Evolutionary conservation across 371 early-diverging fungal species (phyloP).

Genomic region (Mucor velutinosus): DNA sequence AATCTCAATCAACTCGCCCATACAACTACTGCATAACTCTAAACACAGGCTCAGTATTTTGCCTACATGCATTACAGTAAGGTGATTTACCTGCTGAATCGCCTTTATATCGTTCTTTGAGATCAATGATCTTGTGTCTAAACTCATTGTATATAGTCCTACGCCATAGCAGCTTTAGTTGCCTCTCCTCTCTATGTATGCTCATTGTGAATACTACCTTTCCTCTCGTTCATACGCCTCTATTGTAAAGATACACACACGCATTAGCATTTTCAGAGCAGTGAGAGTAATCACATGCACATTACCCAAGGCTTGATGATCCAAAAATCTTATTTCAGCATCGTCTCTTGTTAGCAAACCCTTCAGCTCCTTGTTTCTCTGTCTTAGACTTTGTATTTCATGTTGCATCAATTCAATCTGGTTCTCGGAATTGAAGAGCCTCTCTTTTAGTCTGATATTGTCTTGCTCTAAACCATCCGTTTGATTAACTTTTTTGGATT

Average conservation of each 20-base stretch:
- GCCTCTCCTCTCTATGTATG: neutral
- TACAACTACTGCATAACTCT: conserved; percentile 18
- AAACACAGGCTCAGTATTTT: neutral
- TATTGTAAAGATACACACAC: neutral
- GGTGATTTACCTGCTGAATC: conserved; percentile 11
- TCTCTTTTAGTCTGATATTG: conserved; percentile 18
- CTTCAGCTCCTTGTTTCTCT: neutral
- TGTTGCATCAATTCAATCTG: conserved; percentile 7
- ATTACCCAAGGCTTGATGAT: conserved; percentile 8
- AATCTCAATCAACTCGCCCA: conserved; percentile 16
- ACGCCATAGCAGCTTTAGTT: neutral
- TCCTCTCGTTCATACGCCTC: conserved; percentile 19
- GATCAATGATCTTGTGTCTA: neutral
- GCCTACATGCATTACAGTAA: neutral
- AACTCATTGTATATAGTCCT: conserved; percentile 6
- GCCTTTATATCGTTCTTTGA: conserved; percentile 11
- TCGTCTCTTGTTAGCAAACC: neutral
- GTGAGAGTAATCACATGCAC: neutral
- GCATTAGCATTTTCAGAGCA: neutral
- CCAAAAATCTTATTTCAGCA: neutral
- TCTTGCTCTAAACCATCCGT: conserved; percentile 16
- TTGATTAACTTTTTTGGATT: conserved; percentile 19
- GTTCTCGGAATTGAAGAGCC: conserved; percentile 5
- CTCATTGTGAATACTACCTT: conserved; percentile 10
- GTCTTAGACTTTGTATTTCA: conserved; percentile 3